Base-by-base conservation (phyloP, 2,329 filamentous ascomycete genomes). In the Elsinoe arachidis region DNA sequence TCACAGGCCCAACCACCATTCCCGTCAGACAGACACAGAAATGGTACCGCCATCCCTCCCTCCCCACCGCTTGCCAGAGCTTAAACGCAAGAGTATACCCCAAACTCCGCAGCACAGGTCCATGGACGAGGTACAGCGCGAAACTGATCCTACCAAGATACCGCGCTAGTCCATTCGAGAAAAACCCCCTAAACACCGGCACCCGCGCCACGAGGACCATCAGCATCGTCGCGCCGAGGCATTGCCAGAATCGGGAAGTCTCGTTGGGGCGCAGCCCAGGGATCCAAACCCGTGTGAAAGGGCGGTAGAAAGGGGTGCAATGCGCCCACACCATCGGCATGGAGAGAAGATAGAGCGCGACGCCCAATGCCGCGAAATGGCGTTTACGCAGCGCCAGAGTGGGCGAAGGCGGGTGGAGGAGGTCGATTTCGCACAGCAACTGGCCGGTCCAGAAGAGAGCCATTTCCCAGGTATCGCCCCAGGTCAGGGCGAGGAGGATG, bases 141-240 rank as follows among this genome's bases (percentile, higher is more conserved):
- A 80, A 84, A 46, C 78, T 81, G 61, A 83, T 78, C 64, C 76
- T 77, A 58, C 81, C 81, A 10, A 83, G 69, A 67, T 83, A 83
- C 64, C 82, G 80, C 2, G 80, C 72, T 15, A 73, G 60, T 1
- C 67, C 62, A 1, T 71, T 69, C 64, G 77, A 77, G 68, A 82
- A 81, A 55, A 80, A 68, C 19, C 68, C 67, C 62, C 78, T 76
- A 73, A 77, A 66, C 2, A 70, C 67, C 3, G 73, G 75, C 58
- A 76, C 73, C 37, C 74, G 72, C 19, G 78, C 75, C 51, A 74
- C 74, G 49, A 74, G 65, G 12, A 81, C 73, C 62, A 82, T 78
- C 2, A 80, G 58, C 37, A 78, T 69, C 5, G 21, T 34, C 3
- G 78, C 74, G 2, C 80, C 80, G 33, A 75, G 63, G 57, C 75